A percentile compares a stretch with the other conserved stretches of the same genome.
Evolutionary conservation across 129 eudicot species (phyloP).

Genomic region (Solidago caesia): DNA sequence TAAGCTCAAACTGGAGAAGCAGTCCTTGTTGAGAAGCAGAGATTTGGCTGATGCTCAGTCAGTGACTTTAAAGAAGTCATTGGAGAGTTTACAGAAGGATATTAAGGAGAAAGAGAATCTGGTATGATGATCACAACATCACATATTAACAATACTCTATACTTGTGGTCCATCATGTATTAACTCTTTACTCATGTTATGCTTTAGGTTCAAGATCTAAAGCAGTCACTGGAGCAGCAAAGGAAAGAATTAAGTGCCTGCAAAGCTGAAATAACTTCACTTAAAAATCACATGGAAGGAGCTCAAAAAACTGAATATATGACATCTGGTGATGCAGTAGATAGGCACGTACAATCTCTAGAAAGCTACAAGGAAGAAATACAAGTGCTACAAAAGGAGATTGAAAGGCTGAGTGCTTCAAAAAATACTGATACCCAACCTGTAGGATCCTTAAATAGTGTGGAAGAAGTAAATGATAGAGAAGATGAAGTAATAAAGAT

Average conservation of each 20-base stretch:
- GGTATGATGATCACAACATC: constrained; percentile 34
- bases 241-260: constrained; percentile 74
- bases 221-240: constrained; percentile 57
- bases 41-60: constrained; percentile 75
- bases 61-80: constrained; percentile 56
- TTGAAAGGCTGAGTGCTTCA: constrained; percentile 45
- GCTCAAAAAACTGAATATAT: constrained; percentile 39
- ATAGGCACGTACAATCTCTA: constrained; percentile 40
- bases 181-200: constrained; percentile 15
- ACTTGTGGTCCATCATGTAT: constrained; percentile 20
- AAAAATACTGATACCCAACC: constrained; percentile 31
- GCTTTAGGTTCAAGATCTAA: constrained; percentile 62
- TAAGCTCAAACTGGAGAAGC: constrained; percentile 52
- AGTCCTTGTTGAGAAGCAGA: constrained; percentile 58
- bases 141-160: constrained; percentile 16
- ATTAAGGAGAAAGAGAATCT: constrained; percentile 73
- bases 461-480: constrained; percentile 32
- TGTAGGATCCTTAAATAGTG: constrained; percentile 33
- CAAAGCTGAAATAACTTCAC: constrained; percentile 85
- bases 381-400: constrained; percentile 46
- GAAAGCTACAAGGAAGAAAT: constrained; percentile 55
- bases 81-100: constrained; percentile 73
- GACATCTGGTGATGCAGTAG: constrained; percentile 36
- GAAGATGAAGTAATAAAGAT: constrained; percentile 40
- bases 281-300: constrained; percentile 73